Base-by-base conservation (phyloP, 2,329 filamentous ascomycete genomes). In the Talaromyces albobiverticillius region DNA sequence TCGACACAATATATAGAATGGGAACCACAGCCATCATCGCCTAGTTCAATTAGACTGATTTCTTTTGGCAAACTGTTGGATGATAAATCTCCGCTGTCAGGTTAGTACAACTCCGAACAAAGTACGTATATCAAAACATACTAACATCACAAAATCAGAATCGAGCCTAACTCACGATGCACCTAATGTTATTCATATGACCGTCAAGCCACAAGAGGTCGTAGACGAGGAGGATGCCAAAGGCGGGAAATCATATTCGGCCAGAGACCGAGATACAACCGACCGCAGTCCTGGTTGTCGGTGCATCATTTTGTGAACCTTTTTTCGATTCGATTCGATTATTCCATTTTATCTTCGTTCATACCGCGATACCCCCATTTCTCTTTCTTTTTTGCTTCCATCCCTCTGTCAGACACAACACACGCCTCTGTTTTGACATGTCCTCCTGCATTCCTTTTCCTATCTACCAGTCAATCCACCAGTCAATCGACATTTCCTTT, bases 101-200 rank as follows among this genome's bases (percentile, higher is more conserved):
- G 92, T 96, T 81, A 67, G 82, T 74, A 49, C 26, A 55, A 22
- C 46, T n/a, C n/a, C 34, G 23, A 34, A 20, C 5, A 13, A 18
- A 13, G 14, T 32, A 5, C 4, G 31, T 54, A 36, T 36, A 7
- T 16, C n/a, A 14, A 34, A 2, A 22, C 9, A 40, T 40, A 8
- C 36, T 40, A 11, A 40, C 36, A 40, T 47, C 29, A 38, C 13
- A 43, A 18, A 55, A 16, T 64, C 26, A 95, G 90, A 92, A 61
- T 92, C 89, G 65, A 87, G 85, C 57, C 90, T 95, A 66, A 88
- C 83, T 65, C 79, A 79, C 26, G 86, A 90, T 59, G 77, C 80
- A 10, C 83, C 89, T 7, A 95, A 95, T 61, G 89, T 95, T 25
- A 85, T 96, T n/a, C 91, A 96, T 71, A 95, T 96, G 90, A 93